Base-by-base conservation (phyloP, 768 basidiomycete species). In the Pilatotrama ljubarskyi region DNA sequence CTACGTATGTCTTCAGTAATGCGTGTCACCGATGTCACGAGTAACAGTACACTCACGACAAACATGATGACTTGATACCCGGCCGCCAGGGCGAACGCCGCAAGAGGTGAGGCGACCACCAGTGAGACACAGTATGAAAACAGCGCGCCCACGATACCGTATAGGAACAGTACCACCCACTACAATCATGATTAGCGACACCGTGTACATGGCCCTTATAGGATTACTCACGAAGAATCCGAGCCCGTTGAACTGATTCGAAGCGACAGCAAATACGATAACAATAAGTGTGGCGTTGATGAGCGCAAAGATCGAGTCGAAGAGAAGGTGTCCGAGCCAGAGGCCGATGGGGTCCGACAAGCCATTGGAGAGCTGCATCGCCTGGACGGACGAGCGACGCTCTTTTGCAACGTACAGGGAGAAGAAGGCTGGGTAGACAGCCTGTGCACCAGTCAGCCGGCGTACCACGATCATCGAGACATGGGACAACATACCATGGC, bases 361-460 rank as follows among this genome's bases (percentile, higher is more conserved):
- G 1, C 90, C 90, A 69, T 92, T 90, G 36, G 87, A 88, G 36
- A 88, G 75, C 67, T 92, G 90, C 87, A 92, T 93, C 2, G 90
- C 87, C 69, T 91, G 88, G 0, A 92, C 87, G 2, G 84, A 83
- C 0, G 85, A 83, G 2, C 83, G 80, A 10, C 88, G 82, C 68
- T 93, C 91, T 61, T 79, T 80, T 0, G 88, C 84, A 3, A 90
- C 88, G 70, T 93, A 93, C 14, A 93, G 70, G 10, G 88, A 81
- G 64, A 84, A 91, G 75, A 93, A 93, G 3, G 90, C 90, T n/a
- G 91, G 88, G 67, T 82, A 92, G 1, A 90, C 85, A 11, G 87
- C 78, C 87, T 90, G 55, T 14, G 3, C 14, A 43, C 24, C 1
- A 15, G n/a, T 2, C 62, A 18, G 32, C 8, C 22, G 14, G 5